Base-by-base conservation (phyloP, 192 early-diverging fungal genomes). In the Paraglomus brasilianum region DNA sequence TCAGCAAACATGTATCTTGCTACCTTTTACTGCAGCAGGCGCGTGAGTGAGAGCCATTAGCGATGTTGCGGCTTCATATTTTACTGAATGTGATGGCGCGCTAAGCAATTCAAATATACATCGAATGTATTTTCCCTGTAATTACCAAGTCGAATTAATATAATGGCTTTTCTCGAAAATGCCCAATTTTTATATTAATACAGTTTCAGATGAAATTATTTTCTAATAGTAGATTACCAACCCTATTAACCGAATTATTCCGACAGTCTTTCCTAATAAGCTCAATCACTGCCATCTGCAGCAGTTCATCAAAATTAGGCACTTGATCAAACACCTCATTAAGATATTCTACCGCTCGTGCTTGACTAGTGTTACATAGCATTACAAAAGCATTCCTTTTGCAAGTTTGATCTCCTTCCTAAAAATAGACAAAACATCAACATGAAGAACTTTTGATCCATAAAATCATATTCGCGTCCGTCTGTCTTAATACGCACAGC, bases 61-160 rank as follows among this genome's bases (percentile, higher is more conserved):
- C 17, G 96, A 94, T 53, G 88, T 88, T 14, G 97, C 97, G 8
- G 97, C 97, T 76, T 99, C 97, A 76, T 96, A 99, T 72, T 96
- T 93, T 69, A 99, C 97, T 17, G 96, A 88, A 74, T 87, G 88
- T 11, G 94, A 87, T 14, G 89, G 72, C 22, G 92, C 85, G 46
- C 87, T 83, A 52, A 99, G 81, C 67, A 98, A 79, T 64, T 92
- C 87, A 66, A 96, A 92, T 44, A 97, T 87, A 68, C 89, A 91
- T 74, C 92, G 88, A 68, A 98, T 91, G 77, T 97, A 98, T 77
- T 89, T 89, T n/a, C 86, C 87, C 91, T 92, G 57, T 11, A 58
- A 15, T 70, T 14, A 53, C 21, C 5, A 8, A 57, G 39, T 43
- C 47, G 45, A 22, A 14, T 17, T 36, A 14, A 11, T n/a, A n/a